phyloP scores from a whole-genome alignment of 257 asterid species.

The Paraleonurus japonicus region DNA sequence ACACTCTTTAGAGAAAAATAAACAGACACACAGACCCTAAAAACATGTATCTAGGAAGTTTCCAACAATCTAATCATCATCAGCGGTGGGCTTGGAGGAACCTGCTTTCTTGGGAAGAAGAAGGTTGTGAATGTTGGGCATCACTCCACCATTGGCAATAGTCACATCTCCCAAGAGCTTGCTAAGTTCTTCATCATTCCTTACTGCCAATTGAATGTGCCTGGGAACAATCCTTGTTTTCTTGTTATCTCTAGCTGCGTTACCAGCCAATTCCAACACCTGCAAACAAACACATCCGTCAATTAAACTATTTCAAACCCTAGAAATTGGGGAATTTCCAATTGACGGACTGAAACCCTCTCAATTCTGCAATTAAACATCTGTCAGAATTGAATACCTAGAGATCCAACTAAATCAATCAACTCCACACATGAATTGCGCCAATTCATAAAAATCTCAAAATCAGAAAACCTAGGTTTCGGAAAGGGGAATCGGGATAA shows the following conservation, averaged over 20 bases:
- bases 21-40: too few species aligned
- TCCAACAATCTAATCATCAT: conserved; percentile 51
- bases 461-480: not conserved
- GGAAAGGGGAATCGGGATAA: conserved; percentile 2
- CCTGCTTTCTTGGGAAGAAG: conserved; percentile 74
- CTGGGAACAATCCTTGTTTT: conserved; percentile 81
- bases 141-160: conserved; percentile 79
- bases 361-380: not conserved
- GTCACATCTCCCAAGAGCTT: conserved; percentile 80
- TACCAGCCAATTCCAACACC: conserved; percentile 78
- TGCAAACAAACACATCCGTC: not conserved
- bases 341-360: not conserved
- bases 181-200: conserved; percentile 78
- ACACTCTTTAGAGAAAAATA: too few species aligned
- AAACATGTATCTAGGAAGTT: too few species aligned
- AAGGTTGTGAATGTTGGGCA: conserved; percentile 84
- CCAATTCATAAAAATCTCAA: not conserved
- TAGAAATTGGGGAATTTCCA: not conserved
- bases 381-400: not conserved
- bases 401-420: not conserved
- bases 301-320: not conserved
- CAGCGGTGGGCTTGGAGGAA: conserved; percentile 53
- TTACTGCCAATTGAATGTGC: conserved; percentile 73
- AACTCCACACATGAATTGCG: too few species aligned
- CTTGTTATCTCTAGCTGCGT: conserved; percentile 82